phyloP scores from a whole-genome alignment of 257 asterid genomes.

The Ehretia macrophylla region DNA sequence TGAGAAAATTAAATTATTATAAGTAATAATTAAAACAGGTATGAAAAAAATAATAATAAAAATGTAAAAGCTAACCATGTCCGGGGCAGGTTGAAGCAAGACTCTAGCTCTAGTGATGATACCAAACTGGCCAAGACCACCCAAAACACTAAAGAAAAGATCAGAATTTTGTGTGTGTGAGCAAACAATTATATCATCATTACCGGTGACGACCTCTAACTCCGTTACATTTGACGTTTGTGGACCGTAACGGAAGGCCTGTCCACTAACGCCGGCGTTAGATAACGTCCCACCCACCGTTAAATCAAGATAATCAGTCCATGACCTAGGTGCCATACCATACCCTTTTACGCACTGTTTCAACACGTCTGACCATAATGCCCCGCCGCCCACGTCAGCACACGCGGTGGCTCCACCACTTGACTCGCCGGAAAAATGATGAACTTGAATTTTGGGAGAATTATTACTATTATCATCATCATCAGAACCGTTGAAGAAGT shows the following conservation, averaged over 20 bases:
- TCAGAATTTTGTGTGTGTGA: constrained; percentile 52
- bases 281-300: constrained; percentile 95
- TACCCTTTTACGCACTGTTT: constrained; percentile 43
- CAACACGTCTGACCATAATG: constrained; percentile 84
- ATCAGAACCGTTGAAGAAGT: no score
- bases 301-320: constrained; percentile 86
- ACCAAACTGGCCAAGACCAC: constrained; percentile 96
- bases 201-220: constrained; percentile 88
- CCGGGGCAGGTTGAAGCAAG: constrained; percentile 75
- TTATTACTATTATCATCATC: background rate
- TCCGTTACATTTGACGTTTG: constrained; percentile 86
- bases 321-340: constrained; percentile 76
- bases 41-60: background rate
- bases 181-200: constrained; percentile 66
- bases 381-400: constrained; percentile 89
- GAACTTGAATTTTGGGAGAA: constrained; percentile 30
- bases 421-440: background rate
- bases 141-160: constrained; percentile 70
- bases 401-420: constrained; percentile 10
- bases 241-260: constrained; percentile 65
- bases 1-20: background rate
- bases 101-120: constrained; percentile 79
- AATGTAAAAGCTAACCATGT: constrained; percentile 44
- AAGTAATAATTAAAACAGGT: background rate
- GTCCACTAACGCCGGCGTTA: constrained; percentile 96